Conservation (phyloP, 371 early-diverging fungal species). For the Choanephora cucurbitarum region DNA sequence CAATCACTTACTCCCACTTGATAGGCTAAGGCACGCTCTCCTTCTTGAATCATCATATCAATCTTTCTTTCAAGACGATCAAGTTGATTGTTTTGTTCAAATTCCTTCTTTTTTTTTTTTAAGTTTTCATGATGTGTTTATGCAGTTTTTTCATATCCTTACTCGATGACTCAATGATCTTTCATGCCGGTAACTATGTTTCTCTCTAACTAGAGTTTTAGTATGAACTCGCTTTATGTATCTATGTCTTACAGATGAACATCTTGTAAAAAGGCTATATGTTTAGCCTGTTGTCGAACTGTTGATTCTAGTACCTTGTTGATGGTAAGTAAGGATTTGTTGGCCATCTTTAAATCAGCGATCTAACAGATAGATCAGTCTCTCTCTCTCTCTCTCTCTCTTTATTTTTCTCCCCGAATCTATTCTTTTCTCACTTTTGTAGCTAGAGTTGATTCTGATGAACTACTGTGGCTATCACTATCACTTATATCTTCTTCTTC, state of each 20-base stretch:
- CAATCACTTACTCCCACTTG: slow-evolving; percentile 26
- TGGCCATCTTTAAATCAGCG: slow-evolving; percentile 53
- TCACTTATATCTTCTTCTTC: too few species aligned
- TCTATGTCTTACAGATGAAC: slow-evolving; percentile 12
- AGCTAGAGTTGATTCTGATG: slow-evolving; percentile 35
- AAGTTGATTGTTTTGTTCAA: slow-evolving; percentile 41
- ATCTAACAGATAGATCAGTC: slow-evolving; percentile 29
- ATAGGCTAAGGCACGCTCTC: slow-evolving; percentile 32
- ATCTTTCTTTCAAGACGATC: slow-evolving; percentile 33
- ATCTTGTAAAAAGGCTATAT: slow-evolving; percentile 44
- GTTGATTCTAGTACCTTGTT: slow-evolving; percentile 51
- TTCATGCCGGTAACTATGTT: too few species aligned
- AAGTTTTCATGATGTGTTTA: not conserved
- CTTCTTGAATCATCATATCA: slow-evolving; percentile 35
- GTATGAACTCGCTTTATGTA: too few species aligned
- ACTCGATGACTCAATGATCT: too few species aligned
- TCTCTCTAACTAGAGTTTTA: too few species aligned
- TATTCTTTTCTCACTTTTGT: slow-evolving; percentile 29
- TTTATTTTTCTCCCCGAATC: not conserved
- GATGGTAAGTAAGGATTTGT: slow-evolving; percentile 43
- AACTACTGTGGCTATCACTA: not conserved
- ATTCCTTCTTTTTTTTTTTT: slow-evolving; percentile 24
- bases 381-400: too few species aligned
- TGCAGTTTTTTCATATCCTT: too few species aligned
- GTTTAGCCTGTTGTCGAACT: slow-evolving; percentile 44